Evolutionary conservation across 176 grass and related monocot species (phyloP), one percentile per base, ranked within the genome.

Genomic region (Carex scoparia): DNA sequence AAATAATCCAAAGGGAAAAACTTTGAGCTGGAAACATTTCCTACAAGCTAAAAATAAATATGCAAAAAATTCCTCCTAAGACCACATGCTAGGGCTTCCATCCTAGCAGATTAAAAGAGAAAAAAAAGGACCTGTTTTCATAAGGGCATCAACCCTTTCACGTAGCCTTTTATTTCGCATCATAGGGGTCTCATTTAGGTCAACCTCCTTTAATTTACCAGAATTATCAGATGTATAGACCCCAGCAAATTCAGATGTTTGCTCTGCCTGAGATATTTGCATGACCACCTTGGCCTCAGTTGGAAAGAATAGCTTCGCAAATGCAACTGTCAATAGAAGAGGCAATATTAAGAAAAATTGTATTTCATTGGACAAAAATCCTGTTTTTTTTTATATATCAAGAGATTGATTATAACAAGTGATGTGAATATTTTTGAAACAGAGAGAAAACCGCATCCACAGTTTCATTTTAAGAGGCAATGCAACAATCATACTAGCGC

Each of bases 221-320:
- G 85, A 88, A 68, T 84, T 92, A 44, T 70, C 86, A 72, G 91
- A 33, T 69, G 68, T 80, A 79, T 75, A 8, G 79, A 95, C 67
- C 73, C 81, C 85, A 3, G 90, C 85, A 49, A 95, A 88, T 90
- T 96, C 91, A 44, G 83, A 84, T 79, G 90, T 96, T 51, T 60
- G 38, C 14, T 92, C 97, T 80, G 93, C 97, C 60, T 99, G 97
- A 0, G 97, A 93, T 38, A 95, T 99, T 91, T 95, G 86, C 96
- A 99, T 99, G 48, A 90, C 96, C 64, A 92, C 77, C 84, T 95
- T 99, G 5, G 93, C 96, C 89, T 99, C 96, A 38, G 87, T 81
- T 87, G 96, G 96, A 77, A 99, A 99, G 86, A 99, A 94, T 49
- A 99, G 86, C 86, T 88, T 99, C 18, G 96, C 93, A 81, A 91